phyloP scores from a whole-genome alignment of 441 rosid genomes.

The Gossypium schwendimanii region DNA sequence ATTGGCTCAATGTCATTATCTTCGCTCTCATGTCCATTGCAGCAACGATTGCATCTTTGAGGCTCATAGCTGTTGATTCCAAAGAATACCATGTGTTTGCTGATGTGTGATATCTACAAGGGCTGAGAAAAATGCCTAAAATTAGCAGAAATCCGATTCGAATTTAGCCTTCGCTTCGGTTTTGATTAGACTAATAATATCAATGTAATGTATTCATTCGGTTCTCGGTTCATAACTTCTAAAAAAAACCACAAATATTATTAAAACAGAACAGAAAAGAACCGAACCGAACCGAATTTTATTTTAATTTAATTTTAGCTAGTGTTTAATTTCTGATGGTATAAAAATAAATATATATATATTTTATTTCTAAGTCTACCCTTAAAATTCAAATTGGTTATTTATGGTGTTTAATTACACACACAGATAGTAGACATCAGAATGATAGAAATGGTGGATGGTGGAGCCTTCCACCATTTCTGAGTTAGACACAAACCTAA shows the following conservation, averaged over 20 bases:
- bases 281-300: neutral
- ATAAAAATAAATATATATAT: neutral
- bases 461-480: no score
- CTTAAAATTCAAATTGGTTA: no score
- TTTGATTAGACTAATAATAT: neutral
- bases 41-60: slow-evolving; percentile 57
- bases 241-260: neutral
- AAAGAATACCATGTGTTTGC: slow-evolving; percentile 76
- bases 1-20: slow-evolving; percentile 64
- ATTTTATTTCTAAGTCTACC: neutral
- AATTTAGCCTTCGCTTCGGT: neutral
- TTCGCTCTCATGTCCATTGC: slow-evolving; percentile 57
- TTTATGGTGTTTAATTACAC: no score
- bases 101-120: slow-evolving; percentile 36
- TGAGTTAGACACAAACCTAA: neutral
- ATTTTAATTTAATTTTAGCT: neutral
- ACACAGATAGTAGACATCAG: neutral
- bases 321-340: neutral
- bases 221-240: neutral
- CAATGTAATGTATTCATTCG: neutral
- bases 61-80: slow-evolving; percentile 70
- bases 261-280: neutral
- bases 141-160: neutral
- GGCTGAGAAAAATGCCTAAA: neutral
- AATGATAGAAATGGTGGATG: neutral